These are phyloP conservation scores for Scalesia atractyloides DNA, from an alignment of 129 eudicot genomes.

Conservation along the genomic window DNA sequence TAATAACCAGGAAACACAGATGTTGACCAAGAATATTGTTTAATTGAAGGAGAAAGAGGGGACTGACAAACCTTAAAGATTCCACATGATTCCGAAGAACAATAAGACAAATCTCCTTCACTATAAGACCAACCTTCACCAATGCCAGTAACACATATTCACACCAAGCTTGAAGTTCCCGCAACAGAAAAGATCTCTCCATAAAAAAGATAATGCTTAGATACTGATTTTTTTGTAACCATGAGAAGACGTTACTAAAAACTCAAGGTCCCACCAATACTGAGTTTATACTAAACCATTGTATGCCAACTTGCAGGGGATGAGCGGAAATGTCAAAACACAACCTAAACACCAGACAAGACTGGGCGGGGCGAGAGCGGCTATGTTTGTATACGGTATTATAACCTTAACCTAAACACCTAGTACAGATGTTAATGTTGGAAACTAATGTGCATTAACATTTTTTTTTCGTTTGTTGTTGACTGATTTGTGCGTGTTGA, in stretches of 20 bases:
- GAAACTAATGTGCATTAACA: neutral
- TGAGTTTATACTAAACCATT: constrained; percentile 8
- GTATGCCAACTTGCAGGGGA: constrained; percentile 40
- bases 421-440: constrained; percentile 2
- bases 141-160: constrained; percentile 28
- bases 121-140: constrained; percentile 40
- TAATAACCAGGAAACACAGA: constrained; percentile 24
- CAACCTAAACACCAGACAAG: constrained; percentile 30
- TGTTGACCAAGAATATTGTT: constrained; percentile 15
- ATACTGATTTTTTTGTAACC: neutral
- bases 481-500: constrained; percentile 15
- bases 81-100: constrained; percentile 42
- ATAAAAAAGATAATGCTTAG: constrained; percentile 23
- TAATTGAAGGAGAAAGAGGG: constrained; percentile 13
- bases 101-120: constrained; percentile 19
- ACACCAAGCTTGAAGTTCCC: constrained; percentile 20
- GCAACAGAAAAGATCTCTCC: constrained; percentile 12
- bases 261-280: no score
- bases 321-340: constrained; percentile 34
- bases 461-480: neutral
- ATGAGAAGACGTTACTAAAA: no score
- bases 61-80: constrained; percentile 38
- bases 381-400: constrained; percentile 65
- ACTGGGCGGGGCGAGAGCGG: constrained; percentile 62
- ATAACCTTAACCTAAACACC: constrained; percentile 5